phyloP scores from a whole-genome alignment of 768 basidiomycete genomes.

The Russula ochroleuca region DNA sequence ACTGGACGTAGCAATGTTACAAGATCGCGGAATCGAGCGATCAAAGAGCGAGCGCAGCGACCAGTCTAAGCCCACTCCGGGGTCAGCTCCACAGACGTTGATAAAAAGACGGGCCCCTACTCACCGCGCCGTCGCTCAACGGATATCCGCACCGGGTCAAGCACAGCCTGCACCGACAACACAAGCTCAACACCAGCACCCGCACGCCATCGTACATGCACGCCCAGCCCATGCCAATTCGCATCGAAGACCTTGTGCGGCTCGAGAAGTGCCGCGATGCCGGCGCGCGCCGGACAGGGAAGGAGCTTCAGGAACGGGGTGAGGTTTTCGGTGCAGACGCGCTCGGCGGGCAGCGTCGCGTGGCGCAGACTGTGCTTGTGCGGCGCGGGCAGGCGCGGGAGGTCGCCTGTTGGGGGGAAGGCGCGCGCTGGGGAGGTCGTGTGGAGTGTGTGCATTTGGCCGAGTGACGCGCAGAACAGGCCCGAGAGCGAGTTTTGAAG shows the following conservation, averaged over 20 bases:
- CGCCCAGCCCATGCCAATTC: conserved; percentile 84
- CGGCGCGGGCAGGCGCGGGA: conserved; percentile 30
- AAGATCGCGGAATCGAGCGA: conserved; percentile 55
- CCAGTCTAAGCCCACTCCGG: conserved; percentile 54
- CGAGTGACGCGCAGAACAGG: conserved; percentile 90
- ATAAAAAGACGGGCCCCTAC: conserved; percentile 1
- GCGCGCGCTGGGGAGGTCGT: conserved; percentile 59
- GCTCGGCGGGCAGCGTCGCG: conserved; percentile 73
- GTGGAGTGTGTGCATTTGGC: conserved; percentile 66
- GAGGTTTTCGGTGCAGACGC: conserved; percentile 96
- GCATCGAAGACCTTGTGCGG: conserved; percentile 85
- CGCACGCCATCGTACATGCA: conserved; percentile 65
- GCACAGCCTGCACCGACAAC: conserved; percentile 70
- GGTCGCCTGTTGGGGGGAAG: conserved; percentile 31
- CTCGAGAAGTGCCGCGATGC: conserved; percentile 77
- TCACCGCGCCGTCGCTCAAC: conserved; percentile 53
- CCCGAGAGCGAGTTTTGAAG: conserved; percentile 88
- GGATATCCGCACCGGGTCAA: conserved; percentile 65
- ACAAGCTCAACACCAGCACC: conserved; percentile 54
- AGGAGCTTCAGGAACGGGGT: conserved; percentile 94
- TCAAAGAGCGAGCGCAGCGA: conserved; percentile 65
- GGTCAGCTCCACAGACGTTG: not conserved
- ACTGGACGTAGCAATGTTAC: conserved; percentile 67
- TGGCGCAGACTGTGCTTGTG: conserved; percentile 56
- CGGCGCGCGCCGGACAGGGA: conserved; percentile 87